Evolutionary conservation across 106 monocot species (phyloP).

Genomic region (Apostasia ramifera): DNA sequence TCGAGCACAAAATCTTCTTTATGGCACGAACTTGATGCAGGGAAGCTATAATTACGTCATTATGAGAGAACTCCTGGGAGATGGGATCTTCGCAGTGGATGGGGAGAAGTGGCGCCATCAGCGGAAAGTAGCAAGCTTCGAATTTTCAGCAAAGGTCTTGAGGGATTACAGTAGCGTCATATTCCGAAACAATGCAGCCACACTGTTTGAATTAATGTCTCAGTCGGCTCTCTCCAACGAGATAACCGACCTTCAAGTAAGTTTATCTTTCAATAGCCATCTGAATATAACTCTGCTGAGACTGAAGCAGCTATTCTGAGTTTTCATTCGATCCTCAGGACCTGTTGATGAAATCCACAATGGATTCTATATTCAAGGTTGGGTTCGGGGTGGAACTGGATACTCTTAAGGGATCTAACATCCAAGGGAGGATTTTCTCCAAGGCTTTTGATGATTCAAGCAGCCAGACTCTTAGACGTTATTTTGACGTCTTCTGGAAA

Average conservation of each 20-base stretch:
- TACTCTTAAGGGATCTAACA: conserved; percentile 2
- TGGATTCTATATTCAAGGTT: conserved; percentile 17
- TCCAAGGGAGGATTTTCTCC: background rate
- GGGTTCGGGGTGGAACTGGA: conserved; percentile 17
- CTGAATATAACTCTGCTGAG: too few species aligned
- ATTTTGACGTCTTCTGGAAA: conserved; percentile 46
- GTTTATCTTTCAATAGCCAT: background rate
- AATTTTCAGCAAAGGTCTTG: conserved; percentile 18
- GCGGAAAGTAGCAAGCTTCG: conserved; percentile 37
- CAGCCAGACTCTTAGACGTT: conserved; percentile 6
- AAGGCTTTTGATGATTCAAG: conserved; percentile 17
- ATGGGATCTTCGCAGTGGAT: conserved; percentile 53
- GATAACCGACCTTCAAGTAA: conserved; percentile 20
- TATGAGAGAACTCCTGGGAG: conserved; percentile 30
- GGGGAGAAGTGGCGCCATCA: conserved; percentile 51
- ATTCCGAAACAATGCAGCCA: conserved; percentile 15
- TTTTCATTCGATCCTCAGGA: background rate
- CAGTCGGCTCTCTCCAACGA: background rate
- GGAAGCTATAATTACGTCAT: conserved; percentile 13
- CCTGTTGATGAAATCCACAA: conserved; percentile 10
- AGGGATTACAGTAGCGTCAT: conserved; percentile 14
- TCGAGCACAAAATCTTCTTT: too few species aligned
- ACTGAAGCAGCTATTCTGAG: too few species aligned
- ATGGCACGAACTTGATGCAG: conserved; percentile 4
- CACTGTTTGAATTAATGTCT: conserved; percentile 3